phyloP scores from a whole-genome alignment of 345 rosid species.

The Lepidium africanum region DNA sequence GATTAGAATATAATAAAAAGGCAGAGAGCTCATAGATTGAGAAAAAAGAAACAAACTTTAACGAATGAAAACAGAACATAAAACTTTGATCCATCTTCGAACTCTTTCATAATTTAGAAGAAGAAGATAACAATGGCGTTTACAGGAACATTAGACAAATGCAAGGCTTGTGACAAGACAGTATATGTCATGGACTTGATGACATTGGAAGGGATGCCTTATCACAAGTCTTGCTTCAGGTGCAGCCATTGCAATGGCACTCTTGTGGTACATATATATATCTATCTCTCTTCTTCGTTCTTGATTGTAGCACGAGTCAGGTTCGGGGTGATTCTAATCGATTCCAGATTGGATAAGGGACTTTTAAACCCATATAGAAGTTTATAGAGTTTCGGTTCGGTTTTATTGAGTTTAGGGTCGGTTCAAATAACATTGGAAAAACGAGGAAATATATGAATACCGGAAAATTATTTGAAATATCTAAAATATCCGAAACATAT shows the following conservation, averaged over 20 bases:
- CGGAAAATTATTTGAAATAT: no score
- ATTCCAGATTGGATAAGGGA: no score
- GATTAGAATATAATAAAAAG: constrained; percentile 5
- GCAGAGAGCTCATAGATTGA: background rate
- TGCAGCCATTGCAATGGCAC: constrained; percentile 95
- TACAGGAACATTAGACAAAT: constrained; percentile 86
- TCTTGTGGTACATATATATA: constrained; percentile 52
- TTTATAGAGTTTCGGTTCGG: no score
- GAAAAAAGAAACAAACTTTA: background rate
- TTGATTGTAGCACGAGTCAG: no score
- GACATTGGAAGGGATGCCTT: constrained; percentile 86
- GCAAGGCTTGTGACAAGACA: constrained; percentile 94
- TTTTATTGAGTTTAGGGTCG: no score
- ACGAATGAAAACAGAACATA: background rate
- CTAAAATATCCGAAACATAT: no score
- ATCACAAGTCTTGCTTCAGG: constrained; percentile 85
- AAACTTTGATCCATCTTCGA: background rate
- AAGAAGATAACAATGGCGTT: constrained; percentile 43
- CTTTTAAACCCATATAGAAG: no score
- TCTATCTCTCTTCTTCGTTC: constrained; percentile 14
- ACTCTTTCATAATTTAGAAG: background rate
- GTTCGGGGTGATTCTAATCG: no score
- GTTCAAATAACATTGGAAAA: no score
- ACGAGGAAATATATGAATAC: no score
- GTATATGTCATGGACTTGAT: constrained; percentile 75